Evolutionary conservation across 2,329 filamentous ascomycete species (phyloP), one percentile per base, ranked within the genome.

Genomic region (Lecanosticta acicola): DNA sequence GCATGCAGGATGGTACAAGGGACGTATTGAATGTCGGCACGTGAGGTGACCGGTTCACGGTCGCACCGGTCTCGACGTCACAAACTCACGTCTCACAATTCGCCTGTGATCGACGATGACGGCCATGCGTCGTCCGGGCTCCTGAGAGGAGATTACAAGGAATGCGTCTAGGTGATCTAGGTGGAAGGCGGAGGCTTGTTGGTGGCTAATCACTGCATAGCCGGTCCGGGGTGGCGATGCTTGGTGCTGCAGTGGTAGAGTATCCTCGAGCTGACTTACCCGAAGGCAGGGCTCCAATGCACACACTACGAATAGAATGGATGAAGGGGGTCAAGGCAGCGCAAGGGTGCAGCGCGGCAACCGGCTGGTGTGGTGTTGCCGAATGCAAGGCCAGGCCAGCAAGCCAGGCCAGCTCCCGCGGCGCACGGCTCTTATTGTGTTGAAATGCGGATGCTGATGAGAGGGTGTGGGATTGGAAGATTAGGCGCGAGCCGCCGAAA

Each of bases 41-140:
- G 32, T 13, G 32, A 19, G 14, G 17, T n/a, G n/a, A n/a, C n/a
- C n/a, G n/a, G n/a, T n/a, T n/a, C n/a, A n/a, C 24, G 24, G 5
- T 11, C 24, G 24, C 24, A 7, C 24, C 24, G 24, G 24, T 29
- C 24, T 29, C 7, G 24, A 29, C 24, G 24, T 29, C 24, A 29
- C 24, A 5, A 43, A 21, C 18, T 3, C 18, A 13, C 34, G 42
- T 44, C 26, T 11, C 24, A 38, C 42, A 20, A 29, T 24, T 44
- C 34, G 42, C 42, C 17, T 44, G 21, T 29, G 33, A 44, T 44
- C 42, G 42, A 38, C 42, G 42, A 44, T 44, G 42, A 32, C 5
- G 34, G 3, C n/a, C n/a, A n/a, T n/a, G n/a, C n/a, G n/a, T n/a
- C n/a, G n/a, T n/a, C n/a, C n/a, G n/a, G n/a, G n/a, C n/a, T n/a